Evolutionary conservation across 169 alveolate genomes (phyloP), one percentile per base, ranked within the genome.

Genomic region (Babesia gibsoni): DNA sequence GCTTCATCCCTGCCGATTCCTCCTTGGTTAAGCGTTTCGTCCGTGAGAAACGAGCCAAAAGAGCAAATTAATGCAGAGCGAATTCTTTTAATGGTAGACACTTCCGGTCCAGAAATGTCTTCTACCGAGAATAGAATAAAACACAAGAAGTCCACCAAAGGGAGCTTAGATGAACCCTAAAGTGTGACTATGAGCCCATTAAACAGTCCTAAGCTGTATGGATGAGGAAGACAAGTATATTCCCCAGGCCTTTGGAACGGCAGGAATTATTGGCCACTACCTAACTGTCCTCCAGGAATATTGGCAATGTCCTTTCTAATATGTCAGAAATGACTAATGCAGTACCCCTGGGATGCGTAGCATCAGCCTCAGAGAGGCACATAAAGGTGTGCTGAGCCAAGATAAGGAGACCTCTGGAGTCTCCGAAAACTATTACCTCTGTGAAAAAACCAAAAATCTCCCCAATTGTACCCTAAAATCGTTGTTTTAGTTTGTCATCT

Each of bases 331-430:
- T 0, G 25, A 5, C 18, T 14, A 16, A 58, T 3, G 22, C 41
- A 14, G 27, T 0, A 1, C 8, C 30, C 6, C 5, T 36, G 18
- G 42, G 27, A 58, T 58, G 72, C 35, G 72, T 45, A 61, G 41
- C 46, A 42, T 20, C 35, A 61, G 72, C 56, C 72, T 61, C 58
- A 61, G 35, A 16, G 32, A 10, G 72, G 32, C 72, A 61, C 72
- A 33, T 22, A 23, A 35, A 2, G 41, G 48, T 23, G 33, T 41
- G 46, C 25, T 43, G 58, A 29, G 58, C 46, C 72, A 16, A 25
- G 1, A 18, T 4, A 22, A 42, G 18, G 36, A 43, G 58, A 25
- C 33, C 46, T 33, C 20, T 14, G 46, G 46, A 16, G 16, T 10
- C 16, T 39, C 20, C 10, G 46, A 16, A 10, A 39, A 10, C 10